Evolutionary conservation across 140 eudicot genomes (phyloP).

Genomic region (Cichorium intybus): DNA sequence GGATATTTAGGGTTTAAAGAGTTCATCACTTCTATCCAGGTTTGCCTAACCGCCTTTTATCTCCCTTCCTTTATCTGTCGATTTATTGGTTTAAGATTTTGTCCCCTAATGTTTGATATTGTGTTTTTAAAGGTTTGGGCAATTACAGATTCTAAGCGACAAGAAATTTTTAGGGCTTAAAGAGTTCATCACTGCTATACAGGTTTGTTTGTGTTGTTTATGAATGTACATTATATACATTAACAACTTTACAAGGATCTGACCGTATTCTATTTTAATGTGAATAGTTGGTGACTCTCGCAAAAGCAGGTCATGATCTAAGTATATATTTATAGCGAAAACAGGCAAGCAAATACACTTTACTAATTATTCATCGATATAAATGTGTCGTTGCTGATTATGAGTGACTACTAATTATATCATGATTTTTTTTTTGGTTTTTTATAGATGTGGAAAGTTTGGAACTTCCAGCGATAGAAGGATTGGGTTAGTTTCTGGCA

Average conservation of each 20-base stretch:
- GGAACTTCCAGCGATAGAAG: conserved; percentile 62
- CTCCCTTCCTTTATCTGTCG: too few relatives aligned
- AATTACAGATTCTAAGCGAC: too few relatives aligned
- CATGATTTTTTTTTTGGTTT: background rate
- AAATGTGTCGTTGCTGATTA: too few relatives aligned
- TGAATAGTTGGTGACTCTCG: conserved; percentile 58
- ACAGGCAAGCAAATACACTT: conserved; percentile 41
- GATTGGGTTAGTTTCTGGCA: conserved; percentile 47
- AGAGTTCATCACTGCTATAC: too few relatives aligned
- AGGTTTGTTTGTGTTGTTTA: conserved; percentile 34
- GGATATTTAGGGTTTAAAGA: conserved; percentile 65
- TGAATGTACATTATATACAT: background rate
- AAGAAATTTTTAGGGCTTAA: too few relatives aligned
- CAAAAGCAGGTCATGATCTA: conserved; percentile 73
- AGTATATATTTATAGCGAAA: conserved; percentile 41
- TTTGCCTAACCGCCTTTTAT: too few relatives aligned
- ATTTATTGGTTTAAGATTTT: too few relatives aligned
- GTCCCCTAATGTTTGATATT: too few relatives aligned
- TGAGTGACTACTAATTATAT: background rate
- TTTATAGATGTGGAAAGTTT: conserved; percentile 32
- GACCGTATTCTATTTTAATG: conserved; percentile 14
- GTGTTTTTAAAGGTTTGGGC: too few relatives aligned
- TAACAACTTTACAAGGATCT: background rate
- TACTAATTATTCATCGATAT: background rate
- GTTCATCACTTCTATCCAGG: conserved; percentile 75